phyloP scores from a whole-genome alignment of 2,329 filamentous ascomycete genomes.

The Neonectria faginata region DNA sequence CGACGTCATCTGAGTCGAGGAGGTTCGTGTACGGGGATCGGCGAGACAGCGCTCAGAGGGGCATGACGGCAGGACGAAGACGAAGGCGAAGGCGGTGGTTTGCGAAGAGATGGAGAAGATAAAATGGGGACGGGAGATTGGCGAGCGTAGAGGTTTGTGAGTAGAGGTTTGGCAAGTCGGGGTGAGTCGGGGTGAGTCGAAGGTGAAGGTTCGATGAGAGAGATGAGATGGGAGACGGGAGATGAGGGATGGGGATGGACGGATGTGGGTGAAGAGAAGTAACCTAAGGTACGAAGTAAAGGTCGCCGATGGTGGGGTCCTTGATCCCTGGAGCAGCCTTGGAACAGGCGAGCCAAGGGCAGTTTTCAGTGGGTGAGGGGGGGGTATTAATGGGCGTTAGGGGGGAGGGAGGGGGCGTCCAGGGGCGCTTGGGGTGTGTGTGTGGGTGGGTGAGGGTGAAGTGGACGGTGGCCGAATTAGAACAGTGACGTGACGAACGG shows the following conservation, averaged over 20 bases:
- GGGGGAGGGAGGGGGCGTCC: constrained; percentile 15
- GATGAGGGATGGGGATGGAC: constrained; percentile 18
- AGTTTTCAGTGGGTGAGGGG: constrained; percentile 31
- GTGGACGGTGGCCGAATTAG: constrained; percentile 15
- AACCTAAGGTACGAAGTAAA: constrained; percentile 10
- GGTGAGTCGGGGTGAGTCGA: constrained; percentile 24
- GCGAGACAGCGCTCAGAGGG: constrained; percentile 38
- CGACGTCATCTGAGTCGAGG: constrained; percentile 42
- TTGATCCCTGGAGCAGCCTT: constrained; percentile 44
- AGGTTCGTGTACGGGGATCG: constrained; percentile 30
- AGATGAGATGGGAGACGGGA: constrained; percentile 34
- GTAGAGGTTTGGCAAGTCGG: constrained; percentile 6
- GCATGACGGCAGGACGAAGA: constrained; percentile 32
- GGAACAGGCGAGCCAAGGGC: constrained; percentile 41
- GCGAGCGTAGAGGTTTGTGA: background rate
- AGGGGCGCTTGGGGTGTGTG: constrained; percentile 14
- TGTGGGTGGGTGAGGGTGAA: background rate
- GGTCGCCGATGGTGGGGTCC: constrained; percentile 42
- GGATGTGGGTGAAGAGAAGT: constrained; percentile 34
- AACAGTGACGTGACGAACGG: constrained; percentile 3
- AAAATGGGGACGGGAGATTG: background rate
- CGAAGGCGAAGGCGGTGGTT: background rate
- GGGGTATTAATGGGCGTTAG: constrained; percentile 28
- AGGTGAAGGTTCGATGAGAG: constrained; percentile 26
- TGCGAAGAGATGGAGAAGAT: background rate